Base-by-base conservation (phyloP, 768 basidiomycete genomes). In the Lyophyllum shimeji region DNA sequence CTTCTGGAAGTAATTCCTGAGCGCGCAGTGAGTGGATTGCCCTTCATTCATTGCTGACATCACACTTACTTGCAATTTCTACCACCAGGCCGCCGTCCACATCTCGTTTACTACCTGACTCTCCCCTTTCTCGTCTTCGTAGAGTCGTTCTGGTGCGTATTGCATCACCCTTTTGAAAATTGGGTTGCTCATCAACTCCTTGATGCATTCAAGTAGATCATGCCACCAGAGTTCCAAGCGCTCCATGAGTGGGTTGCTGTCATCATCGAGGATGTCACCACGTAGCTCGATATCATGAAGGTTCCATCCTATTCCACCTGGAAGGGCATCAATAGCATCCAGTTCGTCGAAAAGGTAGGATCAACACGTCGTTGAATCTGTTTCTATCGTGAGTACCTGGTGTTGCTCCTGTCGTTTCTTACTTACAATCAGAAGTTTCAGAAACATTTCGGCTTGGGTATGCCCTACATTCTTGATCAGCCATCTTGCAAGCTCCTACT, bases 71-170 rank as follows among this genome's bases (percentile, higher is more conserved):
- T 29, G 42, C 3, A 46, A 60, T 13, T 72, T 55, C 69, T 69
- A 70, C 73, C 73, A 76, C 65, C 66, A 67, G 24, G 64, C 58
- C 3, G 17, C 52, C 0, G 62, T 66, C 62, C 64, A 69, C 62
- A 59, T 62, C 37, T 33, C 31, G 7, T 12, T 12, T 6, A 6
- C 6, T 33, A 39, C 13, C 6, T 15, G 37, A 39, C 13, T 39
- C 6, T 7, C 13, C 17, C 37, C 37, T 15, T 39, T 15, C 37
- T 39, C 37, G 13, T 39, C 37, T 15, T 7, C 13, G 37, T 7
- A 39, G 7, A 39, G 7, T 15, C 13, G 37, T 39, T 39, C 37
- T 15, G 37, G 37, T 39, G 37, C 13, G 37, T 39, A 39, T 39
- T 3, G 6, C 37, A 39, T 39, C 37, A 15, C 37, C 9, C 17